Conservation (phyloP, 441 rosid genomes). For the Sinapis alba region DNA sequence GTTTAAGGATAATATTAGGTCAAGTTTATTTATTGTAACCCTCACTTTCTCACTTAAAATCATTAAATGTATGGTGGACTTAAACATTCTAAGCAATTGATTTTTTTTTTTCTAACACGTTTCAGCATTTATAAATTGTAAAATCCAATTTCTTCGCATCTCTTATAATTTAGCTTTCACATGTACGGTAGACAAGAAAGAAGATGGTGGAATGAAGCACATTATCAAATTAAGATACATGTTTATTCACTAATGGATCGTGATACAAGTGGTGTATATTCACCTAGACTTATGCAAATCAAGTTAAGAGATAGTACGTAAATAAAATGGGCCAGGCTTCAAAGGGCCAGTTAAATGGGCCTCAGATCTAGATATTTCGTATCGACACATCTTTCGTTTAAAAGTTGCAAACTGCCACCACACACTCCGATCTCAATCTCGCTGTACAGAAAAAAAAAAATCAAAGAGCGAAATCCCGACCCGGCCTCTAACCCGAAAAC, state of each 20-base stretch:
- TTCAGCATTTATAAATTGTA: background rate
- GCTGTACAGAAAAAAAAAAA: slow-evolving; percentile 21
- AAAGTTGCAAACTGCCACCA: slow-evolving; percentile 3
- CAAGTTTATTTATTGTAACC: slow-evolving; percentile 23
- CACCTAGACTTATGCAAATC: no score
- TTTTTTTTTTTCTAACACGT: background rate
- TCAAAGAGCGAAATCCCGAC: background rate
- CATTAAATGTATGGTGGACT: slow-evolving; percentile 23
- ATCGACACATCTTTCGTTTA: background rate
- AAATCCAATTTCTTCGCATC: background rate
- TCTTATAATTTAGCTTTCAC: background rate
- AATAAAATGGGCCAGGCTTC: background rate
- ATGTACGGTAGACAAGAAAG: background rate
- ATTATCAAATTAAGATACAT: background rate
- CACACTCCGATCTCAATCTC: slow-evolving; percentile 20
- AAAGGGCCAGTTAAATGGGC: slow-evolving; percentile 21
- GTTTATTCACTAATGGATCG: no score
- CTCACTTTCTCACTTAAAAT: slow-evolving; percentile 32
- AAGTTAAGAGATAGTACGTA: background rate
- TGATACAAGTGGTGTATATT: no score
- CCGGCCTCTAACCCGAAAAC: slow-evolving; percentile 9
- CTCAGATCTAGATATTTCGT: background rate
- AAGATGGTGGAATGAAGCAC: background rate
- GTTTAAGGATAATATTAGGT: slow-evolving; percentile 31
- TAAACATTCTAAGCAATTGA: background rate